Conservation (phyloP, 23 red algal species). For the Gracilaria domingensis region DNA sequence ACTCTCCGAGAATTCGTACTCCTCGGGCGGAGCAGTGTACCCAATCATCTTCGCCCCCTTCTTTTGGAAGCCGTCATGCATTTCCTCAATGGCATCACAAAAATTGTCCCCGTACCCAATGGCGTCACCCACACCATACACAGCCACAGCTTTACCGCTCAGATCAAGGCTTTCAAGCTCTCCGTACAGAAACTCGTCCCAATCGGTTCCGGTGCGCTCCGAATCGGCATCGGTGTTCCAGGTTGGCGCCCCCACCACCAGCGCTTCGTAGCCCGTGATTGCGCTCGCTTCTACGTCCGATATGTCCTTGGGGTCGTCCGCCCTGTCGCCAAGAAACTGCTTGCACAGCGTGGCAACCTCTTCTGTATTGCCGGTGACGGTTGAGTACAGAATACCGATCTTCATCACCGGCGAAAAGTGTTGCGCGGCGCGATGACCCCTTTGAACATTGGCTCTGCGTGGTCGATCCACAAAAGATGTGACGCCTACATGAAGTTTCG, state of each 20-base stretch:
- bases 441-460: background rate
- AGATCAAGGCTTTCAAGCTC: conserved; percentile 33
- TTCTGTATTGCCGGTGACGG: conserved; percentile 41
- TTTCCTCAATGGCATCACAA: conserved; percentile 68
- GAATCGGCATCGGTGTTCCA: conserved; percentile 67
- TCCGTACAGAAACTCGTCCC: conserved; percentile 61
- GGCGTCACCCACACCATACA: conserved; percentile 57
- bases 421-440: background rate
- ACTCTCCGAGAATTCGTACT: conserved; percentile 28
- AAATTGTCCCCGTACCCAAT: conserved; percentile 61
- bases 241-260: conserved; percentile 60
- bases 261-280: conserved; percentile 7
- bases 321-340: conserved; percentile 7
- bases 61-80: conserved; percentile 37
- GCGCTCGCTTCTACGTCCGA: background rate
- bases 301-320: conserved; percentile 25
- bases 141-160: conserved; percentile 17
- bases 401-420: background rate
- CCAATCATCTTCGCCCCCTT: conserved; percentile 62
- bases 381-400: conserved; percentile 44
- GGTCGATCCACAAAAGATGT: background rate
- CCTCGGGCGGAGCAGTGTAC: background rate
- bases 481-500: background rate
- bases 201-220: conserved; percentile 46
- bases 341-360: conserved; percentile 60